Base-by-base conservation (phyloP, 371 early-diverging fungal genomes). In the Capillidium heterosporum region DNA sequence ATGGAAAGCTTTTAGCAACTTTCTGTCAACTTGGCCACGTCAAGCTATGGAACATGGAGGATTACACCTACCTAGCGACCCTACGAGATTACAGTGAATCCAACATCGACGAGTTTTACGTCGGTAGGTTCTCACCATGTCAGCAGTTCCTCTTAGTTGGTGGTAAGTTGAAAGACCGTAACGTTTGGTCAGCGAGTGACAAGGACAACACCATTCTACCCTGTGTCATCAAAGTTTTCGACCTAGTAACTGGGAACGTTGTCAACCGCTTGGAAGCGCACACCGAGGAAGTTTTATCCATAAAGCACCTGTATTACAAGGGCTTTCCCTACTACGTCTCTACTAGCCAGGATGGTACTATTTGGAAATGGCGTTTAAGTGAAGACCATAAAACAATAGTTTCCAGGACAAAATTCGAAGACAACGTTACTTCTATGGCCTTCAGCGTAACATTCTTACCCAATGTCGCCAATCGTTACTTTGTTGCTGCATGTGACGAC, bases 361-460 rank as follows among this genome's bases (percentile, higher is more conserved):
- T 93, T 54, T 75, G 78, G 56, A 85, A 81, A 63, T 93, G 91
- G 91, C 74, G 82, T 32, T 78, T 89, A 78, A 72, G 63, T 21
- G 62, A 68, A 2, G 79, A 83, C 65, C 89, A 89, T 19, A 32
- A 21, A 39, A 19, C 5, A 40, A 40, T 53, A 3, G 24, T 53
- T 35, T 69, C 71, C 7, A 65, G 73, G 32, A 78, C 66, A 2
- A 70, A 70, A 48, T 80, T 93, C 75, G 68, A 67, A 27, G 92
- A 93, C 48, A 84, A 84, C 13, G 69, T 81, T 13, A 90, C 91
- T 0, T 91, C 90, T 67, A 93, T 93, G 91, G 91, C 89, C 4
- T 93, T 93, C 68, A 87, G 84, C 0, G 82, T 89, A 1, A 84
- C 89, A 0, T 92, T 92, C 67, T 67, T 91, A n/a, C 93, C 94